A percentile compares a stretch with the other conserved stretches of the same genome.
Conservation (phyloP, 805 yeast species). For the Suhomyces kilbournensis region DNA sequence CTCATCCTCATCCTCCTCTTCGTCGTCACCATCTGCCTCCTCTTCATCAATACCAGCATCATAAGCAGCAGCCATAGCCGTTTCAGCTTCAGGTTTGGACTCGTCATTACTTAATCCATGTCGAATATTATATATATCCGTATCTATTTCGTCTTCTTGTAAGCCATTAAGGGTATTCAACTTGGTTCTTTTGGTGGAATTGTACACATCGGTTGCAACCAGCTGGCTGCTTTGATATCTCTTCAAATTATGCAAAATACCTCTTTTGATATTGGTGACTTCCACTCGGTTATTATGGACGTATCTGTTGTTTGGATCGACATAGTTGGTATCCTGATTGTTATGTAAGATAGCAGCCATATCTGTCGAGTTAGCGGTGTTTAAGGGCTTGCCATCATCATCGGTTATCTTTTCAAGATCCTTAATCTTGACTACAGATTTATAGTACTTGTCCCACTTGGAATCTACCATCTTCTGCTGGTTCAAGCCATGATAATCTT, state of each 20-base stretch:
- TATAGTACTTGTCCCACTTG: slow-evolving; percentile 21
- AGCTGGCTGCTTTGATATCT: not conserved
- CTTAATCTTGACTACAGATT: slow-evolving; percentile 21
- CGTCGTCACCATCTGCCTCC: slow-evolving; percentile 4
- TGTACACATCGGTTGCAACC: not conserved
- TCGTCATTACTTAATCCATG: slow-evolving; percentile 1
- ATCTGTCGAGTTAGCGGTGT: slow-evolving; percentile 6
- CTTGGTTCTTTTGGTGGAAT: slow-evolving; percentile 4
- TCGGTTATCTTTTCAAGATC: slow-evolving; percentile 9
- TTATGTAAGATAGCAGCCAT: slow-evolving; percentile 1
- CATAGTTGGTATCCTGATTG: slow-evolving; percentile 20
- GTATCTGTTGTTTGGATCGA: slow-evolving; percentile 21
- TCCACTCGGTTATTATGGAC: slow-evolving; percentile 30
- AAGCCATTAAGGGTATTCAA: slow-evolving; percentile 21
- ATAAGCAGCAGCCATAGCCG: not conserved
- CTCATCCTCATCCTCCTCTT: slow-evolving; percentile 7
- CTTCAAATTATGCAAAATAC: slow-evolving; percentile 8
- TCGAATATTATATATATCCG: slow-evolving; percentile 21
- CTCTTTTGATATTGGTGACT: slow-evolving; percentile 26
- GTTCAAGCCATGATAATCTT: slow-evolving; percentile 27
- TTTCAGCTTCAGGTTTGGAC: not conserved
- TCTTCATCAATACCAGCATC: not conserved
- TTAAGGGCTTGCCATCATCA: slow-evolving; percentile 2
- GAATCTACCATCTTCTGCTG: slow-evolving; percentile 8
- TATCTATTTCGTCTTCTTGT: slow-evolving; percentile 20